Base-by-base conservation (phyloP, 2,329 filamentous ascomycete genomes). In the Bipolaris sorokiniana region DNA sequence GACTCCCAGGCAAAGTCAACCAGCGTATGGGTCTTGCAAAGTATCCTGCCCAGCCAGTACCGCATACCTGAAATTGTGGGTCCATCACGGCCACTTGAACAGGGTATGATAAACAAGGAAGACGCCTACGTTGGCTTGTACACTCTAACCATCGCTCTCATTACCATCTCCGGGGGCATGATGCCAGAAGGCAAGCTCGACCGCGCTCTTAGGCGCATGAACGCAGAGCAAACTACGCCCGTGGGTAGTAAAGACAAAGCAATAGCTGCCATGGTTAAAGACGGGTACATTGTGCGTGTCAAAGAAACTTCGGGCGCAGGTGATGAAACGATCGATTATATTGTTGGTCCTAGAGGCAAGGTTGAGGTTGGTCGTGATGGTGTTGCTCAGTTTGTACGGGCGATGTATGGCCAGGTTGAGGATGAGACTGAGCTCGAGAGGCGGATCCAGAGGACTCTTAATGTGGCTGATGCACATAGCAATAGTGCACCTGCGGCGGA, bases 81-180 rank as follows among this genome's bases (percentile, higher is more conserved):
- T 1, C 91, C 92, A 0, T 85, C 90, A 1, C 85, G 83, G 52
- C 85, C 87, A 7, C 87, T 89, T 0, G 88, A 86, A 20, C 51
- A 58, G 9, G 60, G 61, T 20, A 46, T 56, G 5, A 72, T 81
- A 7, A 83, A 85, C 20, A 83, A 86, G 20, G 94, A 98, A 71
- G 87, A 88, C n/a, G 84, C 87, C 6, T 97, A 97, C 73, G 83
- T 87, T 0, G 94, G 85, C 0, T 82, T 99, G 36, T 96, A 92
- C 73, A 92, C 89, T 0, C 84, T 92, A 60, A 81, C 96, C 1
- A 86, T 98, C 7, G 82, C 91, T 0, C 78, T 96, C 48, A 91
- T 98, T 56, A 82, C 84, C 47, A 83, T 98, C 3, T 81, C 80
- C 9, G 88, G 88, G n/a, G 88, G 90, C 3, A 83, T 84, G 42